Conservation (phyloP, 345 rosid genomes). For the Balakata baccata region DNA sequence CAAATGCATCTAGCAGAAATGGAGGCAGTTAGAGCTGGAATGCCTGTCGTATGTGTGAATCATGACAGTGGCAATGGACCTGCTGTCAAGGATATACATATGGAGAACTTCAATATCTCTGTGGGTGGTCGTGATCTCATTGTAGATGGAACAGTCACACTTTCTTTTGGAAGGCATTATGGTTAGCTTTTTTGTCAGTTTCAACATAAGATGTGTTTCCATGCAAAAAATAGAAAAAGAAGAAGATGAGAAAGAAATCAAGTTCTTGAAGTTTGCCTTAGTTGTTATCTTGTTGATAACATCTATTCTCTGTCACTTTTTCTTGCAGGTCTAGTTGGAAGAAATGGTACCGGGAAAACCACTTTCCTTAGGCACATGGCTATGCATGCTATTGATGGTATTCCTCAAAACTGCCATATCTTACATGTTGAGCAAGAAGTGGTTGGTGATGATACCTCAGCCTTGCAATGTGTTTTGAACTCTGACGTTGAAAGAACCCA, state of each 20-base stretch:
- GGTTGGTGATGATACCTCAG: conserved; percentile 78
- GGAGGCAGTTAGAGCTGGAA: conserved; percentile 92
- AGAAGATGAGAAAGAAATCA: conserved; percentile 9
- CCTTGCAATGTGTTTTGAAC: conserved; percentile 92
- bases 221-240: conserved; percentile 4
- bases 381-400: conserved; percentile 95
- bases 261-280: not conserved
- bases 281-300: not conserved
- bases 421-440: conserved; percentile 99
- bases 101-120: conserved; percentile 89
- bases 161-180: conserved; percentile 93
- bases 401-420: conserved; percentile 92
- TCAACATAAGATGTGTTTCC: conserved; percentile 2
- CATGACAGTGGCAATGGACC: conserved; percentile 74
- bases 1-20: conserved; percentile 91
- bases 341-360: conserved; percentile 98
- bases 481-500: conserved; percentile 84
- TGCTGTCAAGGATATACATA: conserved; percentile 76
- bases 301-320: not conserved
- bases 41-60: conserved; percentile 81
- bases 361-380: conserved; percentile 97
- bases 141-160: conserved; percentile 81
- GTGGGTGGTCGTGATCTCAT: conserved; percentile 98
- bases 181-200: conserved; percentile 53
- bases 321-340: conserved; percentile 84